Percentiles rank a stretch among this genome's conserved stretches.
Conservation (phyloP, 2,329 filamentous ascomycete genomes). For the Lecanosticta acicola region DNA sequence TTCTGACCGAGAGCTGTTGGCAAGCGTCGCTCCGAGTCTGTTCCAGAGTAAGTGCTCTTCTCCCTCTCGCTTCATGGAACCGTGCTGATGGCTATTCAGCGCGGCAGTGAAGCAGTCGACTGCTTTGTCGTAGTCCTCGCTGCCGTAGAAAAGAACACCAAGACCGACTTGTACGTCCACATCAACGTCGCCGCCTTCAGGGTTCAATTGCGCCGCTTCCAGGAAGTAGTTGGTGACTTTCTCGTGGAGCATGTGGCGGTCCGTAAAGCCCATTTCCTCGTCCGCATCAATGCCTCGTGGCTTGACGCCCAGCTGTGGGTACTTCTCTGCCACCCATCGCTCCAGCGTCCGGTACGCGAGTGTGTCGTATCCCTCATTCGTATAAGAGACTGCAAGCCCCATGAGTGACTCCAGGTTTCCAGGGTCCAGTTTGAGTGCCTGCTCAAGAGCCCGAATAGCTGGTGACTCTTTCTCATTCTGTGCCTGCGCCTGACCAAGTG, state of each 20-base stretch:
- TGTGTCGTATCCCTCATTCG: conserved; percentile 96
- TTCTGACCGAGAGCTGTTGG: conserved; percentile 87
- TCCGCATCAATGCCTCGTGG: conserved; percentile 59
- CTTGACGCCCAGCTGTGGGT: conserved; percentile 72
- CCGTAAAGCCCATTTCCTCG: conserved; percentile 81
- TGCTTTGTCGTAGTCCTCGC: conserved; percentile 96
- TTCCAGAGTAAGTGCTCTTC: conserved; percentile 97
- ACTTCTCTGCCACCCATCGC: conserved; percentile 93
- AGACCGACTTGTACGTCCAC: conserved; percentile 96
- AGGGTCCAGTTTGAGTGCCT: conserved; percentile 80
- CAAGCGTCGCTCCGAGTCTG: conserved; percentile 87
- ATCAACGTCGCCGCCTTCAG: conserved; percentile 91
- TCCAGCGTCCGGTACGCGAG: conserved; percentile 94
- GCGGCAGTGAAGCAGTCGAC: conserved; percentile 97
- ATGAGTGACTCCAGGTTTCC: conserved; percentile 85
- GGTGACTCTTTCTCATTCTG: conserved; percentile 98
- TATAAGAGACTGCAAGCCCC: conserved; percentile 94
- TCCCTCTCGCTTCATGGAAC: conserved; percentile 73
- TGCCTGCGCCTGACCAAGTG: conserved; percentile 84
- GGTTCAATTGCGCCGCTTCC: conserved; percentile 82
- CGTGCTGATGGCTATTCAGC: conserved; percentile 76
- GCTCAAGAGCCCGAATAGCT: conserved; percentile 87
- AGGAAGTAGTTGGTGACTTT: conserved; percentile 90
- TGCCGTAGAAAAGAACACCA: conserved; percentile 94
- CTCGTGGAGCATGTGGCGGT: conserved; percentile 81